Evolutionary conservation across 1,284 basidiomycete genomes (phyloP), one percentile per base, ranked within the genome.

Genomic region (Tylopilus orsonianus): DNA sequence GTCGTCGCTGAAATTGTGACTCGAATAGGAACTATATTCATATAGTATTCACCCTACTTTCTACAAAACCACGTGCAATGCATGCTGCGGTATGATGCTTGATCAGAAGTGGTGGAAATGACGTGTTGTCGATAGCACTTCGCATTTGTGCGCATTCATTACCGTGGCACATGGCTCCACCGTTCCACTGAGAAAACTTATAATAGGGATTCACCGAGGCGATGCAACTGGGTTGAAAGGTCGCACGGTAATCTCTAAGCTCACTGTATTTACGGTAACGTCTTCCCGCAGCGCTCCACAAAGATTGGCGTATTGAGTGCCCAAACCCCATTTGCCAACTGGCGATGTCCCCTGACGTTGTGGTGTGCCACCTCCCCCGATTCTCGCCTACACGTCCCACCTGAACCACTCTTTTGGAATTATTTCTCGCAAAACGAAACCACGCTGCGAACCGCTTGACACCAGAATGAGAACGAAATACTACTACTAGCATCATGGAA

Each of bases 271-370:
- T 33, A 53, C 39, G 44, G 26, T 40, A 39, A 22, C 16, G 12
- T 16, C 39, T 37, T 27, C 44, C 41, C 44, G 16, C 33, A 53
- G 16, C 7, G 22, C 56, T 57, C 55, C 55, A 55, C 57, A 38
- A 40, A 46, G 50, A 57, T 57, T 47, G 38, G 36, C 57, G 5
- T 29, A 36, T 22, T 40, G 44, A 20, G 8, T 22, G 34, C 26
- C 30, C 20, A 5, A 56, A 47, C 24, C n/a, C n/a, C n/a, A n/a
- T n/a, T 22, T 12, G 13, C 22, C 41, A 18, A n/a, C n/a, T 38
- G 41, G 41, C 38, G 32, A 44, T 50, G 41, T 39, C 33, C 33
- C 24, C 10, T 20, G 33, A 29, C 29, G 23, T 34, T 16, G 26
- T 8, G 26, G 29, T 9, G 35, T 26, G 26, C 40, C 39, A 23